Conservation (phyloP, 805 yeast species). For the Wickerhamomyces kurtzmanii region DNA sequence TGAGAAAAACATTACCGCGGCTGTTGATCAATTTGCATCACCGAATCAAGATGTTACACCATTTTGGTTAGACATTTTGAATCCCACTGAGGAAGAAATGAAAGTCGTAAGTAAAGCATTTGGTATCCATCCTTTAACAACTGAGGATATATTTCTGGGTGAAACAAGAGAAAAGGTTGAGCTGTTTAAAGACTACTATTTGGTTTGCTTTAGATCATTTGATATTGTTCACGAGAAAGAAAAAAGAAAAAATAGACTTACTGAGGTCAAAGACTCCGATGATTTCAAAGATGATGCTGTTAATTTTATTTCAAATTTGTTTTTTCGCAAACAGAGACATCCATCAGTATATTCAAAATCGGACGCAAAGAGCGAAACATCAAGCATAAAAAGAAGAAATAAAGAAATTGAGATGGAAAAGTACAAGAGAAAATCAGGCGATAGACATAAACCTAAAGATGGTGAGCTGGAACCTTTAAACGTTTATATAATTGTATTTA, state of each 20-base stretch:
- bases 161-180: constrained; percentile 96
- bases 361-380: constrained; percentile 11
- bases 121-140: constrained; percentile 92
- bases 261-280: constrained; percentile 7
- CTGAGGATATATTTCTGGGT: constrained; percentile 89
- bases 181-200: constrained; percentile 80
- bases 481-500: constrained; percentile 87
- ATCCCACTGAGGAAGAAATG: constrained; percentile 97
- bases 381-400: constrained; percentile 17
- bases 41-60: constrained; percentile 39
- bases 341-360: constrained; percentile 7
- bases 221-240: constrained; percentile 70
- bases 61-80: constrained; percentile 88
- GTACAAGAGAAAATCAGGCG: constrained; percentile 32
- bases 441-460: constrained; percentile 30
- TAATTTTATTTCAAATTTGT: constrained; percentile 4
- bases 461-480: constrained; percentile 78
- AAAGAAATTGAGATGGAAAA: constrained; percentile 22
- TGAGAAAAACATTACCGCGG: not conserved
- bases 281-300: constrained; percentile 14
- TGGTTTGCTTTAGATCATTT: constrained; percentile 81
- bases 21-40: constrained; percentile 1
- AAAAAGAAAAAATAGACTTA: constrained; percentile 33
- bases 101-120: constrained; percentile 82
- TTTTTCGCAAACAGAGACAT: constrained; percentile 6